Conservation (phyloP, 495 filamentous ascomycete genomes). For the Parachaetomium inaequale region DNA sequence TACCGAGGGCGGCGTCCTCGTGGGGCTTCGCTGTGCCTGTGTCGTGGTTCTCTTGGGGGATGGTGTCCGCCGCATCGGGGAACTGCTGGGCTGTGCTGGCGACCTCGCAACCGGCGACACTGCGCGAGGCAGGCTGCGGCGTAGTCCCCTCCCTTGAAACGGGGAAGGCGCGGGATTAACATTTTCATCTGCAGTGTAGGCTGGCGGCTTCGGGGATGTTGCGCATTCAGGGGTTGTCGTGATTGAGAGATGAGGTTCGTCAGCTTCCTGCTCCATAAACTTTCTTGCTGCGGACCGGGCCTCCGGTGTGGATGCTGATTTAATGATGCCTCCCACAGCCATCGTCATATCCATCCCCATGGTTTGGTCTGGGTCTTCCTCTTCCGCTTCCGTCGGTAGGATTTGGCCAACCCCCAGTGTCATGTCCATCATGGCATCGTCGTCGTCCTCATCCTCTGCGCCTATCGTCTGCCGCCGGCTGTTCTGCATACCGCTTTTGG, state of each 20-base stretch:
- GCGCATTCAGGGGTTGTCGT: conserved; percentile 42
- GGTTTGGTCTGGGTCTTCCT: conserved; percentile 15
- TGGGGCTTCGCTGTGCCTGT: conserved; percentile 12
- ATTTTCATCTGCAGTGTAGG: conserved; percentile 46
- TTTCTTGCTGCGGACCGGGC: conserved; percentile 51
- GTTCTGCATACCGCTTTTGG: conserved; percentile 21
- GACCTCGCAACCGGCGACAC: conserved; percentile 4
- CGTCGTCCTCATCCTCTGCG: conserved; percentile 38
- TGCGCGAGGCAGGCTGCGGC: conserved; percentile 39
- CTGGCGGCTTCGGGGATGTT: conserved; percentile 27
- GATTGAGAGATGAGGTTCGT: conserved; percentile 54
- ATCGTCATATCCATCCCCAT: conserved; percentile 53
- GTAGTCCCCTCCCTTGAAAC: conserved; percentile 52
- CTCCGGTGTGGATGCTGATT: conserved; percentile 29
- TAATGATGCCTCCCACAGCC: conserved; percentile 54
- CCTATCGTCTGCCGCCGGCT: conserved; percentile 30
- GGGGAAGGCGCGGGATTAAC: conserved; percentile 57
- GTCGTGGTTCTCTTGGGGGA: conserved; percentile 16
- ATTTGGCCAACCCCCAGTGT: conserved; percentile 58
- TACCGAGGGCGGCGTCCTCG: conserved; percentile 25
- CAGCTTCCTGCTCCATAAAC: conserved; percentile 57
- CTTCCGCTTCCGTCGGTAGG: conserved; percentile 37
- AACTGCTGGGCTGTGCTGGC: conserved; percentile 9
- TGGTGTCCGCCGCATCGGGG: conserved; percentile 11
- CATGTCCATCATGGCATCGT: conserved; percentile 56